These are phyloP conservation scores for Neurospora sp. DNA, from an alignment of 495 filamentous ascomycete species.

Conservation along the genomic window DNA sequence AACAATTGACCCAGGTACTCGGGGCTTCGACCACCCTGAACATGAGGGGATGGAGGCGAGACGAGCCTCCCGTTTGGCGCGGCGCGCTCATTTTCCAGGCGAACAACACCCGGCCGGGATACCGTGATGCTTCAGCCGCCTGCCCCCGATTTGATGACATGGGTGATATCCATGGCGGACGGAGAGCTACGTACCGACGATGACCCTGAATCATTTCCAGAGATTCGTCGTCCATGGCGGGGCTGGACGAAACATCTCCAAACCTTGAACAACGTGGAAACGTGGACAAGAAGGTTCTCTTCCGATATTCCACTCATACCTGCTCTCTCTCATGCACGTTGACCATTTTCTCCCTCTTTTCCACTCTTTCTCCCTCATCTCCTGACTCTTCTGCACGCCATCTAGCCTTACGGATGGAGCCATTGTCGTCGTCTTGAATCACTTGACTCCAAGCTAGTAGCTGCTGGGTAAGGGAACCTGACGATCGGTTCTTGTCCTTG, in stretches of 20 bases:
- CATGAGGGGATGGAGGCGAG: neutral
- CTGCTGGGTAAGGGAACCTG: neutral
- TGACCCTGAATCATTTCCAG: neutral
- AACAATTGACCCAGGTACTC: neutral
- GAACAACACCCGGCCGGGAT: neutral
- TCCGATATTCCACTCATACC: neutral
- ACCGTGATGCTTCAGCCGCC: neutral
- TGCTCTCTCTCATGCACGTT: neutral
- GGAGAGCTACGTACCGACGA: neutral
- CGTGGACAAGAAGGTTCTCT: neutral
- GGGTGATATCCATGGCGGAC: neutral
- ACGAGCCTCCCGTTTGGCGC: neutral
- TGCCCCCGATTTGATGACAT: neutral
- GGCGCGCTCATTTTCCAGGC: neutral
- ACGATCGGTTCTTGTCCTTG: neutral
- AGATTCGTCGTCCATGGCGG: neutral
- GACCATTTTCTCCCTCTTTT: neutral
- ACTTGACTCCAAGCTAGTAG: neutral
- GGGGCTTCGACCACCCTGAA: neutral
- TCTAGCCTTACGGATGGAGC: neutral
- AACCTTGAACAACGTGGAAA: neutral
- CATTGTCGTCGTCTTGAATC: neutral
- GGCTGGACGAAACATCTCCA: neutral
- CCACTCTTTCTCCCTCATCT: neutral
- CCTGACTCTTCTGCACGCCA: neutral